Conservation (phyloP, 2,329 filamentous ascomycete species). For the Cercospora nicotianae region DNA sequence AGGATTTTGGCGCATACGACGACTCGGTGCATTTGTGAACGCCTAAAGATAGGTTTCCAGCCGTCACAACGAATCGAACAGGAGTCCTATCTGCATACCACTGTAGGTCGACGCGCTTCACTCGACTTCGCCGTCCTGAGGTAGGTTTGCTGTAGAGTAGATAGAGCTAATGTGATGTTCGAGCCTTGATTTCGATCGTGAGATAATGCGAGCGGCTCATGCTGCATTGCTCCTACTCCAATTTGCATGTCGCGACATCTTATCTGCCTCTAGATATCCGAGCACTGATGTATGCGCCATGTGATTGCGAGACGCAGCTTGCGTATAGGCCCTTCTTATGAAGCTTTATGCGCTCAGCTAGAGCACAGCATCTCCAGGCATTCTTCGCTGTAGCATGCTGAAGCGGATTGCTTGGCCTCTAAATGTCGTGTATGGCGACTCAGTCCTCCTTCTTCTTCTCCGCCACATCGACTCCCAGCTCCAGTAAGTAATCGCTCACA, state of each 20-base stretch:
- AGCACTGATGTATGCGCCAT: not conserved
- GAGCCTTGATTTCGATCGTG: not conserved
- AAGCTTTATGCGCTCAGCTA: not conserved
- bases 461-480: constrained; percentile 35
- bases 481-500: constrained; percentile 55
- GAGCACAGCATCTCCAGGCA: not conserved
- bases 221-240: not conserved
- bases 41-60: not conserved
- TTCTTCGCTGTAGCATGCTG: not conserved
- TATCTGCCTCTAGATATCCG: not conserved
- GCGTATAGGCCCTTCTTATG: not conserved
- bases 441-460: constrained; percentile 44
- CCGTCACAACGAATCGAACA: not conserved
- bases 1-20: not conserved
- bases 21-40: not conserved
- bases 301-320: not conserved
- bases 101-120: not conserved
- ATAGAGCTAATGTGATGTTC: not conserved
- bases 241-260: not conserved
- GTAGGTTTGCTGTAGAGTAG: not conserved
- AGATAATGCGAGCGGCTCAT: not conserved
- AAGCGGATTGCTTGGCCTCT: not conserved
- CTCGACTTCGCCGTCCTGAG: not conserved
- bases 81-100: not conserved
- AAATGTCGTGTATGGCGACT: not conserved